These are phyloP conservation scores for Prunella vulgaris DNA, from an alignment of 257 asterid genomes.

Conservation along the genomic window DNA sequence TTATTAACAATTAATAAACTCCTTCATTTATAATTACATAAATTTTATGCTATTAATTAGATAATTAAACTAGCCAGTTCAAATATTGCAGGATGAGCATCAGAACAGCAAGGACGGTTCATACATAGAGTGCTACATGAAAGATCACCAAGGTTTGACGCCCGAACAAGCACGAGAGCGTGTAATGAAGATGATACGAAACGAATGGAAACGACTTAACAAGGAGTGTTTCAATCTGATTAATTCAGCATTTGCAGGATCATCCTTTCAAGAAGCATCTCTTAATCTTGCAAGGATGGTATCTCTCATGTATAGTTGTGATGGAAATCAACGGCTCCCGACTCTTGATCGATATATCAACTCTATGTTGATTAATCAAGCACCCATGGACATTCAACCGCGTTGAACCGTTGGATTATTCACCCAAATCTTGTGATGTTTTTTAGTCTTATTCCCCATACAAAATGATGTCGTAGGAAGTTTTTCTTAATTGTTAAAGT, in stretches of 20 bases:
- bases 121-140: slow-evolving; percentile 26
- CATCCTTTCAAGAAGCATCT: slow-evolving; percentile 21
- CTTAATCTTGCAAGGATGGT: slow-evolving; percentile 42
- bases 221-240: slow-evolving; percentile 22
- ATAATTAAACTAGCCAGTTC: too few species aligned
- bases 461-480: too few species aligned
- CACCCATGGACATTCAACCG: too few species aligned
- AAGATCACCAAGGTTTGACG: slow-evolving; percentile 10
- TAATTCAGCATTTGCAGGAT: not conserved
- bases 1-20: too few species aligned
- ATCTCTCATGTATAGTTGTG: slow-evolving; percentile 27
- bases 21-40: too few species aligned
- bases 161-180: slow-evolving; percentile 15
- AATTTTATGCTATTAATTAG: too few species aligned
- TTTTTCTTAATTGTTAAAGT: too few species aligned
- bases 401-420: too few species aligned
- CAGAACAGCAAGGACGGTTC: slow-evolving; percentile 40
- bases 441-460: too few species aligned
- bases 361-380: not conserved
- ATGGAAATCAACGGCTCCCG: slow-evolving; percentile 26
- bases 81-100: slow-evolving; percentile 30
- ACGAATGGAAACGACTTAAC: slow-evolving; percentile 34
- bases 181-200: slow-evolving; percentile 17
- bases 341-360: slow-evolving; percentile 18
- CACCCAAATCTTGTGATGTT: too few species aligned